Base-by-base conservation (phyloP, 1,139 yeast genomes). In the Geotrichum restrictum region DNA sequence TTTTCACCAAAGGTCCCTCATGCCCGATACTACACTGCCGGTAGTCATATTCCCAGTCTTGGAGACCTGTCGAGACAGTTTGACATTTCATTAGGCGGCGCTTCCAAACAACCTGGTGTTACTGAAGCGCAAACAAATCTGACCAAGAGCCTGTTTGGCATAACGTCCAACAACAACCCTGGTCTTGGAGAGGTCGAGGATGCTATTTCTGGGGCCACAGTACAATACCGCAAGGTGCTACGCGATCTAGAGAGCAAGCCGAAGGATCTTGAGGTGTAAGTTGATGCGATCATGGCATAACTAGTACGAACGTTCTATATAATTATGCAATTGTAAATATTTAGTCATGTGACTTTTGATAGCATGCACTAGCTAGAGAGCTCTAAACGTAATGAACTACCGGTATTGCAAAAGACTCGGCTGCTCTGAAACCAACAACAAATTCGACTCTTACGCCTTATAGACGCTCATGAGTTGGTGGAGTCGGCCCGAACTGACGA, bases 111-210 rank as follows among this genome's bases (percentile, higher is more conserved):
- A 14, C 29, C 45, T 19, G 41, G 40, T 21, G 36, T 24, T 16
- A 29, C 34, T 13, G 46, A 43, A 13, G 44, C 48, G 11, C 41
- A 41, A 52, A 45, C 49, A 38, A 45, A 54, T 24, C 50, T 62
- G 37, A 50, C 62, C 27, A 60, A 56, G 46, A 54, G 58, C 16
- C 56, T 64, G 39, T 51, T 62, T 21, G 69, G 68, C 19, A 54
- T 61, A 18, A 63, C 68, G 5, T 57, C 74, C 43, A 66, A 71
- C 52, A 74, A 75, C 49, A 71, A 72, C 57, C 80, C 81, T 0
- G 81, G 83, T 21, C 71, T 78, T 56, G 73, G 76, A 36, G 72
- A 71, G 34, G 74, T 77, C 21, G 72, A 69, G 55, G 75, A 72
- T 51, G 71, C 72, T 11, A 64, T 75, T 52, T 69, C 63, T 58